Evolutionary conservation across 2,329 filamentous ascomycete genomes (phyloP).

Genomic region (Aspergillus sp.): DNA sequence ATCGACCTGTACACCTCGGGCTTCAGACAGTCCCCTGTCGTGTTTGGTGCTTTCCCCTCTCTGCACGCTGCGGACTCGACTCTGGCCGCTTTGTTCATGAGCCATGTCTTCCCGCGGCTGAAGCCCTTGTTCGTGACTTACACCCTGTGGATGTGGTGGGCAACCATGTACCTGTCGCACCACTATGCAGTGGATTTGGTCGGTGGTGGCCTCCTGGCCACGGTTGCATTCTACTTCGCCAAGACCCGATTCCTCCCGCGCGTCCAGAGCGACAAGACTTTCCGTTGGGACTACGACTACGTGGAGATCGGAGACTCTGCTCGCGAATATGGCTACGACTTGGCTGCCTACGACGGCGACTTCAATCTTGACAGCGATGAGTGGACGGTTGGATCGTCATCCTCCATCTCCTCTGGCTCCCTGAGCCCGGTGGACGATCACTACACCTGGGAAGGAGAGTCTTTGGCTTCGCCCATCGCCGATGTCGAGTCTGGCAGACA

Average conservation of each 20-base stretch:
- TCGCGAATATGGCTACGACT: slow-evolving; percentile 54
- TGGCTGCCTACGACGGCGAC: slow-evolving; percentile 59
- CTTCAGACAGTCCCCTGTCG: slow-evolving; percentile 85
- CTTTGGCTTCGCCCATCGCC: slow-evolving; percentile 36
- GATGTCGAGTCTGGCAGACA: slow-evolving; percentile 45
- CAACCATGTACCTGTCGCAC: slow-evolving; percentile 96
- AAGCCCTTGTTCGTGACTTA: slow-evolving; percentile 79
- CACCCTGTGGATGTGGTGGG: slow-evolving; percentile 95
- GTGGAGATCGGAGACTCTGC: slow-evolving; percentile 75
- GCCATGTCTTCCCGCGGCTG: slow-evolving; percentile 82
- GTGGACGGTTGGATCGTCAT: slow-evolving; percentile 86
- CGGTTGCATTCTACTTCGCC: slow-evolving; percentile 77
- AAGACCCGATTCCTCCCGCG: slow-evolving; percentile 79
- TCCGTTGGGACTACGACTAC: slow-evolving; percentile 94
- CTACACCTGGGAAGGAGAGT: slow-evolving; percentile 48
- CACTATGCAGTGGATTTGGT: slow-evolving; percentile 96
- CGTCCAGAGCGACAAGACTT: slow-evolving; percentile 78
- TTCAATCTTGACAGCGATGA: slow-evolving; percentile 73
- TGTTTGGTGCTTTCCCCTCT: slow-evolving; percentile 93
- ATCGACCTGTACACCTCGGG: slow-evolving; percentile 90
- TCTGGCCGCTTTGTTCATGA: slow-evolving; percentile 88
- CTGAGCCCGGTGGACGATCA: slow-evolving; percentile 64
- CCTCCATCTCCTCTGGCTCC: slow-evolving; percentile 67
- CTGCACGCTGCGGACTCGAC: slow-evolving; percentile 88
- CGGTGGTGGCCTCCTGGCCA: slow-evolving; percentile 75